phyloP scores from a whole-genome alignment of 768 basidiomycete species.

The Baorangia bicolor region DNA sequence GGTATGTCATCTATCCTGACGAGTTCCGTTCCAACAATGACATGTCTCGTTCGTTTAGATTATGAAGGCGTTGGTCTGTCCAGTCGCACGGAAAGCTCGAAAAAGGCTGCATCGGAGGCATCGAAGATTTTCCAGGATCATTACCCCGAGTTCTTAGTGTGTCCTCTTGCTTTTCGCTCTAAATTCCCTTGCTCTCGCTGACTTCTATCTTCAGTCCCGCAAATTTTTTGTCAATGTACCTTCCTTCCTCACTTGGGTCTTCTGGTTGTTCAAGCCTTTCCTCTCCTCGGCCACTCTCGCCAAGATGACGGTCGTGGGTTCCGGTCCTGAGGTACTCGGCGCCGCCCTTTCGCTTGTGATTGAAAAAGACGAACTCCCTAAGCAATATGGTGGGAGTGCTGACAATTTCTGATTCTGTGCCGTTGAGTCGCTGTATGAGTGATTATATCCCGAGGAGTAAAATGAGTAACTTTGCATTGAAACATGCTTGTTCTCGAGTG shows the following conservation, averaged over 20 bases:
- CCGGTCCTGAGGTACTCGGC: constrained; percentile 55
- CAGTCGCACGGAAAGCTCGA: constrained; percentile 70
- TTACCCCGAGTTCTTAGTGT: constrained; percentile 77
- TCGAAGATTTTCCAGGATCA: constrained; percentile 71
- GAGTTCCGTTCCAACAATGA: neutral
- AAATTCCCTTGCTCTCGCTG: neutral
- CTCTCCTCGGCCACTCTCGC: constrained; percentile 70
- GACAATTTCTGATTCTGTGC: constrained; percentile 43
- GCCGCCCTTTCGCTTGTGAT: constrained; percentile 61
- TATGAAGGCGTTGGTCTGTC: constrained; percentile 70
- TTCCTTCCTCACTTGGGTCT: constrained; percentile 73
- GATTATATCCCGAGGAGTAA: neutral
- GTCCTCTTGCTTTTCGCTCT: constrained; percentile 17
- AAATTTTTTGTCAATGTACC: constrained; percentile 88
- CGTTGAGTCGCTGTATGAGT: neutral
- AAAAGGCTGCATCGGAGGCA: constrained; percentile 73
- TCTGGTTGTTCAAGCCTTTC: constrained; percentile 79
- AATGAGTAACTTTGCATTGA: neutral
- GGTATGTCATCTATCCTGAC: constrained; percentile 36
- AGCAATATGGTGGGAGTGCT: constrained; percentile 68
- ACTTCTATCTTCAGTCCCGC: constrained; percentile 43
- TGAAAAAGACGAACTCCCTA: constrained; percentile 56
- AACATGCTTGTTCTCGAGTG: neutral
- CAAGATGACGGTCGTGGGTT: constrained; percentile 79
- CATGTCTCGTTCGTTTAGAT: constrained; percentile 40